Conservation (phyloP, 768 basidiomycete genomes). For the Phanerochaete carnosa region DNA sequence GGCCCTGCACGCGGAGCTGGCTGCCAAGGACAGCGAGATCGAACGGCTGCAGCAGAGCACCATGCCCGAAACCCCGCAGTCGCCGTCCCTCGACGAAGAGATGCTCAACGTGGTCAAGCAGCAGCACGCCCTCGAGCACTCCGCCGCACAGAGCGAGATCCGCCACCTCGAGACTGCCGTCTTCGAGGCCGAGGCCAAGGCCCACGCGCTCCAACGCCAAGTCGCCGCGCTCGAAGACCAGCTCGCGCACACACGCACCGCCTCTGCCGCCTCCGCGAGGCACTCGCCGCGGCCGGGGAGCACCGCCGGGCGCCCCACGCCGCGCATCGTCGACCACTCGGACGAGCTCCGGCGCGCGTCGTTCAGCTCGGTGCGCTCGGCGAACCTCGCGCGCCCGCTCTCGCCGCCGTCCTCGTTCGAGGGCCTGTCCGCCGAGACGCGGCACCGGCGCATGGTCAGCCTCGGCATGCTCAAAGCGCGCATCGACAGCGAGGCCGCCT, state of each 20-base stretch:
- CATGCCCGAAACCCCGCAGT: conserved; percentile 32
- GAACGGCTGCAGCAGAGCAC: conserved; percentile 49
- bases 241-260: conserved; percentile 43
- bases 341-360: conserved; percentile 38
- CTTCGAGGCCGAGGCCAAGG: conserved; percentile 69
- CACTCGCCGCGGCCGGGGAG: conserved; percentile 45
- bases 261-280: conserved; percentile 38
- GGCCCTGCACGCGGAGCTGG: conserved; percentile 58
- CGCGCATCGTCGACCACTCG: conserved; percentile 35
- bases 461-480: conserved; percentile 88
- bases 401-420: conserved; percentile 28
- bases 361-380: conserved; percentile 25
- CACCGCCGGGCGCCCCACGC: conserved; percentile 21
- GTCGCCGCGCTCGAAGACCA: conserved; percentile 65
- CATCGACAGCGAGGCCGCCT: conserved; percentile 77
- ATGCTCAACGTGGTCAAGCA: conserved; percentile 67
- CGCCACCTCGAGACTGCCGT: conserved; percentile 69
- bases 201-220: conserved; percentile 68
- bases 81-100: conserved; percentile 69
- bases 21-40: conserved; percentile 63
- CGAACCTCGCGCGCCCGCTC: conserved; percentile 22
- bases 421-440: conserved; percentile 63
- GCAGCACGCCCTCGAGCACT: conserved; percentile 78
- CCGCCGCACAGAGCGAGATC: conserved; percentile 75
- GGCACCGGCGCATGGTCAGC: conserved; percentile 80